A percentile compares a stretch with the other conserved stretches of the same genome.
phyloP scores from a whole-genome alignment of 257 asterid species.

The Solanum pinnatisectum region DNA sequence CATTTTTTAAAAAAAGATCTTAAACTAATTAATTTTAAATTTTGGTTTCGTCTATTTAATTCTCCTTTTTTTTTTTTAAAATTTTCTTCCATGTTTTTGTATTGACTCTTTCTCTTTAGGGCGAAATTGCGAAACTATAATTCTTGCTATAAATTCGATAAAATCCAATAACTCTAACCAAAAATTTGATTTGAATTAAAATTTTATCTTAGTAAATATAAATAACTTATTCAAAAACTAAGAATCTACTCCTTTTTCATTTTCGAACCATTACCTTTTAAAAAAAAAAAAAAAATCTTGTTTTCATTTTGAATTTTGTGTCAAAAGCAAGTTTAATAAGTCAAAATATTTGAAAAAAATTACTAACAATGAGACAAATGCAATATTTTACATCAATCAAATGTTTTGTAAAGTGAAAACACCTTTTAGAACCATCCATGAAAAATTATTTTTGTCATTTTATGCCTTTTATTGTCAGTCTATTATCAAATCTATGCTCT shows the following conservation, averaged over 20 bases:
- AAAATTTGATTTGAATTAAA: background rate
- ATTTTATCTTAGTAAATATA: background rate
- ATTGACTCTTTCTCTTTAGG: background rate
- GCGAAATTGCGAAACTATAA: background rate
- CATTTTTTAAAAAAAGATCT: accelerated
- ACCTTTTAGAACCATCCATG: background rate
- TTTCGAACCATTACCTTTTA: background rate
- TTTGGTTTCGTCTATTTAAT: background rate
- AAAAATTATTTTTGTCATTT: background rate
- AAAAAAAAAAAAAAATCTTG: too few relatives aligned
- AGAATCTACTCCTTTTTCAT: background rate
- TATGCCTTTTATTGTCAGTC: background rate
- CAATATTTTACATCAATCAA: background rate
- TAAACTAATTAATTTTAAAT: background rate
- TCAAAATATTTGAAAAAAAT: background rate
- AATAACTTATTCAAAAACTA: background rate
- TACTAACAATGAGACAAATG: background rate
- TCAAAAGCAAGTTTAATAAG: background rate
- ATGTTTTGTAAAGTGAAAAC: background rate
- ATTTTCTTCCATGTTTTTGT: background rate
- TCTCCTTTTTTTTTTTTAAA: background rate
- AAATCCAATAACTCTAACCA: background rate
- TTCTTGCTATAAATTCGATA: background rate
- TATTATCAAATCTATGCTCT: background rate
- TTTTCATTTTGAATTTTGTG: background rate